Conservation (phyloP, 2,329 filamentous ascomycete genomes). For the Monilinia polystroma region DNA sequence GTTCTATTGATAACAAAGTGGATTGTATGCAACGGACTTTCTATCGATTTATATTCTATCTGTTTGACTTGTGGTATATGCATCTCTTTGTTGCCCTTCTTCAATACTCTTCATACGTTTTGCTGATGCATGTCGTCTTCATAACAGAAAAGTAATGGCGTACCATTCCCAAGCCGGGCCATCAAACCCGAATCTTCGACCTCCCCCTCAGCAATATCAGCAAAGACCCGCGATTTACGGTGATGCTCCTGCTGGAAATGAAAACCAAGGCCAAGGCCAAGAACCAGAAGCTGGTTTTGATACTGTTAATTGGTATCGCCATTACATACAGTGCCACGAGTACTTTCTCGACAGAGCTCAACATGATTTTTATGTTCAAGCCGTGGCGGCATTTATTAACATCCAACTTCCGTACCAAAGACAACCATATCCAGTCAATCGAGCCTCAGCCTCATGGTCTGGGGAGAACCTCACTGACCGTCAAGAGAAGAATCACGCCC, state of each 20-base stretch:
- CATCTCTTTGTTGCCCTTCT: neutral
- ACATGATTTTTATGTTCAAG: conserved; percentile 77
- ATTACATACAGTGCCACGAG: conserved; percentile 82
- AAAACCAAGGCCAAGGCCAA: neutral
- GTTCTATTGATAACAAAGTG: neutral
- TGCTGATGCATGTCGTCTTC: conserved; percentile 18
- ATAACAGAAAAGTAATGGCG: conserved; percentile 21
- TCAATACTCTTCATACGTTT: neutral
- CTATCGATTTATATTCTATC: neutral
- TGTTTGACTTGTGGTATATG: conserved; percentile 5
- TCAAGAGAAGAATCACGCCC: conserved; percentile 32
- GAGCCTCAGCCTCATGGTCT: conserved; percentile 43
- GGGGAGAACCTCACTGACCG: conserved; percentile 40
- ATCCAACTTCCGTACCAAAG: conserved; percentile 87
- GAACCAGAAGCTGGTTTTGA: conserved; percentile 52
- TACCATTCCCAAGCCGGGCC: conserved; percentile 24
- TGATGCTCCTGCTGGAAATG: neutral
- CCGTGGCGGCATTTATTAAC: conserved; percentile 86
- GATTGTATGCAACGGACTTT: neutral
- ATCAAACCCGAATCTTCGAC: conserved; percentile 19
- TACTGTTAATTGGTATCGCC: conserved; percentile 90
- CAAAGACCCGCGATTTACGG: conserved; percentile 10
- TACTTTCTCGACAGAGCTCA: conserved; percentile 94
- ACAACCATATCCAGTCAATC: conserved; percentile 44
- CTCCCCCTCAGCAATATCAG: conserved; percentile 14